Evolutionary conservation across 805 yeast species (phyloP).

Genomic region (Naumovozyma castellii): DNA sequence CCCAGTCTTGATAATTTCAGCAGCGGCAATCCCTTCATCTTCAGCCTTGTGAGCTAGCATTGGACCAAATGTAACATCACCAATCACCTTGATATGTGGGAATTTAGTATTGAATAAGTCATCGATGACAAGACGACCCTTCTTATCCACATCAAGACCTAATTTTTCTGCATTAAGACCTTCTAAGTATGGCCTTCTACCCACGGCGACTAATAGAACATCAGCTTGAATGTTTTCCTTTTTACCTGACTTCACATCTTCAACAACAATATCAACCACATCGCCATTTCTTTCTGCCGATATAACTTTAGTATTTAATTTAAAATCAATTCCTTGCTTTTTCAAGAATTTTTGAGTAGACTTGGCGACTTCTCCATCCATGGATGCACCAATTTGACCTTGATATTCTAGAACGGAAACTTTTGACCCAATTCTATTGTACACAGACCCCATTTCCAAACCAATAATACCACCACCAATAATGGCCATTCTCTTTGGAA

Average conservation of each 20-base stretch:
- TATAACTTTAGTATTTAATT: slow-evolving; percentile 83
- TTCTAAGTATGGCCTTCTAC: slow-evolving; percentile 94
- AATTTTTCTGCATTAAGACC: slow-evolving; percentile 82
- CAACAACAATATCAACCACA: slow-evolving; percentile 74
- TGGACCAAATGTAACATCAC: slow-evolving; percentile 97
- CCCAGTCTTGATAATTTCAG: slow-evolving; percentile 84
- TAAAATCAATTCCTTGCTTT: slow-evolving; percentile 93
- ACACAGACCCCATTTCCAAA: slow-evolving; percentile 97
- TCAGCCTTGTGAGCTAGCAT: slow-evolving; percentile 99
- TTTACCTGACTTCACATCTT: slow-evolving; percentile 80
- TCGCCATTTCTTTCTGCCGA: slow-evolving; percentile 86
- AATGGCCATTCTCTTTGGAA: slow-evolving; percentile 85
- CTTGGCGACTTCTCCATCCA: slow-evolving; percentile 94
- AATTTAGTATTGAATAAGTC: slow-evolving; percentile 84
- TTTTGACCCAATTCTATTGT: slow-evolving; percentile 89
- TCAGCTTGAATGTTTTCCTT: slow-evolving; percentile 77
- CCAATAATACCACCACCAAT: slow-evolving; percentile 99
- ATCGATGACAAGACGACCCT: slow-evolving; percentile 90
- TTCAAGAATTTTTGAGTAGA: slow-evolving; percentile 78
- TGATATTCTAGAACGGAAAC: slow-evolving; percentile 92
- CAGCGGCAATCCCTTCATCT: slow-evolving; percentile 99
- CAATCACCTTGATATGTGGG: slow-evolving; percentile 92
- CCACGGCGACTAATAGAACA: slow-evolving; percentile 91
- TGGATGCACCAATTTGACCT: slow-evolving; percentile 90
- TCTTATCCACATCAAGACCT: slow-evolving; percentile 84